Base-by-base conservation (phyloP, 306 rosid genomes). In the Leucaena leucocephala region DNA sequence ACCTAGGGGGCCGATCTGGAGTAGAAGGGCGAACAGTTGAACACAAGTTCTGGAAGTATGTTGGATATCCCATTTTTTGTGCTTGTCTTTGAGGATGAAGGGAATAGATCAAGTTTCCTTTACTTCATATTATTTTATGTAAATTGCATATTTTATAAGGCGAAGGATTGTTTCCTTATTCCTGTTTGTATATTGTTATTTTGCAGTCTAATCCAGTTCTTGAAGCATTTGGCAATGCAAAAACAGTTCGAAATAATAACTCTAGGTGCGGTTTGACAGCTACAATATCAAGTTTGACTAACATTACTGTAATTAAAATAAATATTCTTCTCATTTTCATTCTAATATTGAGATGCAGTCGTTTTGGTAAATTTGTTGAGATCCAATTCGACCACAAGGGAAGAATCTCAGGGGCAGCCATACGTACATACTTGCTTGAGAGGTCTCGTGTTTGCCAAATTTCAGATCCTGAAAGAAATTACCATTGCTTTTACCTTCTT, bases 11-110 rank as follows among this genome's bases (percentile, higher is more conserved):
- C 50, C 98, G 99, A 68, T 91, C 97, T 82, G 99, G 99, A 75
- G 99, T 96, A 73, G 99, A 96, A 91, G 99, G 99, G 71, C 86
- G 99, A 40, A 96, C 99, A 68, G 99, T 96, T 83, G 99, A 96
- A 86, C 99, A 96, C 99, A 96, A 96, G 99, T 96, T 86, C 87
- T 96, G 72, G 99, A 96, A 85, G 99, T 96, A 90, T 59, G 92
- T 81, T 86, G 68, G 62, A 63, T 57, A 48, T 42, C 42, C 58
- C 11, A 2, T 52, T 15, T 55, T 76, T 57, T 19, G 21, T 76
- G 71, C 63, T 45, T 48, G 74, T 72, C 40, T 46, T 50, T 52
- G 22, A 73, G 17, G 48, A 66, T 61, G 59, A 50, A 8, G 39
- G 58, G n/a, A 43, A 34, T 78, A 42, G 48, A 49, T 66, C 13